Base-by-base conservation (phyloP, 2,329 filamentous ascomycete species). In the Scleromitrula shiraiana region DNA sequence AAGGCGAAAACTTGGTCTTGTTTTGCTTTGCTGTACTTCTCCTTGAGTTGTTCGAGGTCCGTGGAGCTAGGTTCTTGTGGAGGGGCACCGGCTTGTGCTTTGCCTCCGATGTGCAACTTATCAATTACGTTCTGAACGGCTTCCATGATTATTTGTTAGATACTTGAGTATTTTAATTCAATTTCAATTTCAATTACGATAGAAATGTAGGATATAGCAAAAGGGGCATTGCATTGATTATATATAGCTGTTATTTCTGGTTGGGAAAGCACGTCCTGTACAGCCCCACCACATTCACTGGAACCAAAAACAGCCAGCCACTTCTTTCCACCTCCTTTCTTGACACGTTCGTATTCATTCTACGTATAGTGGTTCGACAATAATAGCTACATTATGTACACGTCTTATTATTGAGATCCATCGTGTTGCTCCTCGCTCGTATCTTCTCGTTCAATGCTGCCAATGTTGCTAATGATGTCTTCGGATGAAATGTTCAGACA, bases 1-100 rank as follows among this genome's bases (percentile, higher is more conserved):
- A 90, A 97, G 50, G 83, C 75, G 63, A 94, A 88, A 55, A 94
- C 85, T 56, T 95, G 88, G 49, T 78, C 84, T 68, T 95, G 88
- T 26, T 76, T 78, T 40, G 85, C 85, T 57, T 82, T 76, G 53
- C 77, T 72, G 70, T 90, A 95, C 65, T 83, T 85, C 55, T 82
- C 70, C 67, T 78, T 79, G 33, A 94, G 77, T 47, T 62, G 57
- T 33, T 74, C 55, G 68, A 74, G 58, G 64, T 71, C 56, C 57
- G 65, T 53, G 41, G 59, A 51, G 56, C 65, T 58, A 59, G 67
- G 64, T 62, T 65, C 55, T 50, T 56, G 56, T 42, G 55, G 59
- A 36, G 62, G 52, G 48, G 54, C 57, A 46, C 50, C 59, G 29
- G 57, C 53, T 14, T 56, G 19, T 12, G 50, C 62, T 12, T 58